Evolutionary conservation across 2,329 filamentous ascomycete genomes (phyloP).

Genomic region (Penicillium sp.): DNA sequence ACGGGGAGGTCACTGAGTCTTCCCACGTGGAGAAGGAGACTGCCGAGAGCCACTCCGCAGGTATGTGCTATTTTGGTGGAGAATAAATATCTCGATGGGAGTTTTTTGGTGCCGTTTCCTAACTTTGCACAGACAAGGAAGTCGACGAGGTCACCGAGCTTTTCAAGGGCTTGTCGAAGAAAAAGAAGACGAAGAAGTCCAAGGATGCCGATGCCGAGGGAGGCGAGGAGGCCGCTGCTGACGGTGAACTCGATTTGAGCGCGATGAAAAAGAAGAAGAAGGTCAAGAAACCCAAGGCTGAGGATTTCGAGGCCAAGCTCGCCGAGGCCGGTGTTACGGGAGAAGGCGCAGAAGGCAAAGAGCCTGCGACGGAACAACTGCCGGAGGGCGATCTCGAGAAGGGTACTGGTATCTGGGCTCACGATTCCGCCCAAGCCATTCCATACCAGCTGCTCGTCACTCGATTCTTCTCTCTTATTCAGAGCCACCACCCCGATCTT

Average conservation of each 20-base stretch:
- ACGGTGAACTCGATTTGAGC: conserved; percentile 61
- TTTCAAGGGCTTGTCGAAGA: conserved; percentile 68
- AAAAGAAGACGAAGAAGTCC: conserved; percentile 64
- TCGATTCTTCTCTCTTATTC: conserved; percentile 91
- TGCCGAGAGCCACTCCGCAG: conserved; percentile 72
- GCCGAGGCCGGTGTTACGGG: conserved; percentile 58
- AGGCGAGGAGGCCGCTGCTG: conserved; percentile 49
- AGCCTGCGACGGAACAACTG: conserved; percentile 52
- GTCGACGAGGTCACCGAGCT: conserved; percentile 64
- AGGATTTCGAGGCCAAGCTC: conserved; percentile 65
- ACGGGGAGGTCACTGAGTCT: conserved; percentile 77
- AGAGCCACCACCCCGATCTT: conserved; percentile 95
- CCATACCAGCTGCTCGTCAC: conserved; percentile 79
- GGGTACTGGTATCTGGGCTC: conserved; percentile 86
- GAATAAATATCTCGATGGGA: not conserved
- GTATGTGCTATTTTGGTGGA: conserved; percentile 43
- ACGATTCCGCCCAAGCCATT: conserved; percentile 73
- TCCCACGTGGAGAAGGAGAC: conserved; percentile 69
- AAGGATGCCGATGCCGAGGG: conserved; percentile 46
- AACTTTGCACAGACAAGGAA: conserved; percentile 48
- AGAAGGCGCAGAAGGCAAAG: conserved; percentile 56
- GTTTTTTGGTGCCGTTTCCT: not conserved
- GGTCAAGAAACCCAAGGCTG: conserved; percentile 54
- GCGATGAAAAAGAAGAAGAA: conserved; percentile 84
- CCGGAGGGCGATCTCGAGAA: conserved; percentile 73